These are phyloP conservation scores for Penicillium sp. DNA, from an alignment of 2,329 filamentous ascomycete species.

Conservation along the genomic window DNA sequence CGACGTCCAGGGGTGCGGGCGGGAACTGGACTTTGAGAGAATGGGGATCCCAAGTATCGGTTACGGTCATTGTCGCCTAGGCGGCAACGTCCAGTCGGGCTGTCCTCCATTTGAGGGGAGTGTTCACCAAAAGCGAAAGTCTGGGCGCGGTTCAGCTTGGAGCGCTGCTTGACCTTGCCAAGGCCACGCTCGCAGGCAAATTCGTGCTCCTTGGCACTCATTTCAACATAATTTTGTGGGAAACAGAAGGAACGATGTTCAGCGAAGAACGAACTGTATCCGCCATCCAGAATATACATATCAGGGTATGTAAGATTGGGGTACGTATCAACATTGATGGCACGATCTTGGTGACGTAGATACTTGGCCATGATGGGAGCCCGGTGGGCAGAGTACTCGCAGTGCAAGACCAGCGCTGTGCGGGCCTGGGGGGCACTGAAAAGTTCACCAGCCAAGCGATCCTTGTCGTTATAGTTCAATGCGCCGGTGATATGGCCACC, in stretches of 20 bases:
- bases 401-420: slow-evolving; percentile 89
- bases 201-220: slow-evolving; percentile 89
- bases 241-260: slow-evolving; percentile 78
- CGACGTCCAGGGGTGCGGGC: slow-evolving; percentile 41
- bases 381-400: slow-evolving; percentile 96
- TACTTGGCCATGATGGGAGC: slow-evolving; percentile 95
- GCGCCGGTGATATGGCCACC: slow-evolving; percentile 93
- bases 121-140: slow-evolving; percentile 93
- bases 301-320: slow-evolving; percentile 91
- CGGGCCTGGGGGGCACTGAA: slow-evolving; percentile 69
- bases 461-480: slow-evolving; percentile 96
- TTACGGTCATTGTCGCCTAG: slow-evolving; percentile 32
- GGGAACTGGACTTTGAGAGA: slow-evolving; percentile 36
- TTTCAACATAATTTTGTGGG: slow-evolving; percentile 94
- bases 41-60: slow-evolving; percentile 37
- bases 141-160: slow-evolving; percentile 80
- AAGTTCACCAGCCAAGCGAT: slow-evolving; percentile 74
- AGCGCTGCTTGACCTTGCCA: slow-evolving; percentile 84
- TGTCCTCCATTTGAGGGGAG: slow-evolving; percentile 59
- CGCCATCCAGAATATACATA: slow-evolving; percentile 93
- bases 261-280: slow-evolving; percentile 89
- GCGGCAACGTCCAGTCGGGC: slow-evolving; percentile 55
- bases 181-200: slow-evolving; percentile 92
- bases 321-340: slow-evolving; percentile 80
- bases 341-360: slow-evolving; percentile 84